Evolutionary conservation across 305 asterid species (phyloP).

Genomic region (Fraxinus sp.): DNA sequence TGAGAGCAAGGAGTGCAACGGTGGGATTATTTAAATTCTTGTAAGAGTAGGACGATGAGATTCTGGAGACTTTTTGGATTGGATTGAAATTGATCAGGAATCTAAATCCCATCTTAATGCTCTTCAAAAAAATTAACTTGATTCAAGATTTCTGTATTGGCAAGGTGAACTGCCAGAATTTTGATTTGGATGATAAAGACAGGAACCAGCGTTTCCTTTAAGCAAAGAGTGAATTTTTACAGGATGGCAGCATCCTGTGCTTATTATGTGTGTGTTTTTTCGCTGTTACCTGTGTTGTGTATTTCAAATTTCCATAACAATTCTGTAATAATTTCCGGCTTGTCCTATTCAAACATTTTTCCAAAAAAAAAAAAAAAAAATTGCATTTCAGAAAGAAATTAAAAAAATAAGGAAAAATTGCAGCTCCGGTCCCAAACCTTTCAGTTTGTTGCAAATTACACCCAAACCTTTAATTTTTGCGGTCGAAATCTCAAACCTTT

Average conservation of each 20-base stretch:
- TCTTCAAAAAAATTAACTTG: background rate
- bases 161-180: background rate
- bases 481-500: too few relatives aligned
- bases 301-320: too few relatives aligned
- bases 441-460: too few relatives aligned
- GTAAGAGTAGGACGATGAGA: slow-evolving; percentile 23
- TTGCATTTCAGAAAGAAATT: background rate
- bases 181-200: slow-evolving; percentile 1
- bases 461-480: too few relatives aligned
- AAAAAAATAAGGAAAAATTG: background rate
- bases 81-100: slow-evolving; percentile 43
- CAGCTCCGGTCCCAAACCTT: too few relatives aligned
- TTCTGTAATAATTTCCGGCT: too few relatives aligned
- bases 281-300: too few relatives aligned
- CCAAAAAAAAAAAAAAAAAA: too few relatives aligned
- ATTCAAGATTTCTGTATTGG: background rate
- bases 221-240: background rate
- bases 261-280: too few relatives aligned
- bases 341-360: background rate
- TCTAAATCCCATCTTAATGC: slow-evolving; percentile 47
- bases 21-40: slow-evolving; percentile 13
- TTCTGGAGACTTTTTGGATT: slow-evolving; percentile 30
- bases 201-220: slow-evolving; percentile 1
- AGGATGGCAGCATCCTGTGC: too few relatives aligned
- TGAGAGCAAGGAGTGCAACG: slow-evolving; percentile 25